Evolutionary conservation across 2,329 filamentous ascomycete species (phyloP).

Genomic region (Seiridium cupressi): DNA sequence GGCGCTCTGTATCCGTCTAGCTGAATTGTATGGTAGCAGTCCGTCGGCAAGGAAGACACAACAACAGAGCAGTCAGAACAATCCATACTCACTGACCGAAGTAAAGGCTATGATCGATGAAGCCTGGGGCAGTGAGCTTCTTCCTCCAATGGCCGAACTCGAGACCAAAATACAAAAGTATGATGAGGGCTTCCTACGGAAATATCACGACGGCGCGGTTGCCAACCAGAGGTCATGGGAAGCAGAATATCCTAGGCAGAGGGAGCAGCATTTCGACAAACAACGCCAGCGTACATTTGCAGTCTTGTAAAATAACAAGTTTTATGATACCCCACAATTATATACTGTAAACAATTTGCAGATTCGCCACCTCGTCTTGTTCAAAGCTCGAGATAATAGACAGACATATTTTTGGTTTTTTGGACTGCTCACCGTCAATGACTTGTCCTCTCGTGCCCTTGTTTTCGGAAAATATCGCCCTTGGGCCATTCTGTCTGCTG

Average conservation of each 20-base stretch:
- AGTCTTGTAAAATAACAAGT: not conserved
- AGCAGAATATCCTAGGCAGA: not conserved
- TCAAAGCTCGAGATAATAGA: no score
- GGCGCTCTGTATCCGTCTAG: slow-evolving; percentile 26
- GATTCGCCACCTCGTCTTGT: not conserved
- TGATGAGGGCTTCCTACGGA: not conserved
- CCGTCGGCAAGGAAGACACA: slow-evolving; percentile 15
- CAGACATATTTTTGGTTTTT: no score
- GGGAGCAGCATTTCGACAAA: not conserved
- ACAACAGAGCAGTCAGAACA: slow-evolving; percentile 18
- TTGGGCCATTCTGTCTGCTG: no score
- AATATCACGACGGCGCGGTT: not conserved
- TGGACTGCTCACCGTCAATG: no score
- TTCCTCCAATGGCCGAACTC: slow-evolving; percentile 27
- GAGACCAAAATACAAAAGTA: not conserved
- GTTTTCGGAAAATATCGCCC: no score
- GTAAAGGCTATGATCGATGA: slow-evolving; percentile 34
- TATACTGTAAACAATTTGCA: not conserved
- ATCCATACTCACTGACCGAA: slow-evolving; percentile 27
- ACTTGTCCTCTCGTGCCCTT: no score
- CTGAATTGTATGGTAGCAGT: slow-evolving; percentile 30
- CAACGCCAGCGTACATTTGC: not conserved
- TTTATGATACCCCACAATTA: not conserved
- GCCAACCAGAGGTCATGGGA: not conserved
- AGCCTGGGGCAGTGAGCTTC: slow-evolving; percentile 33